Evolutionary conservation across 2,329 filamentous ascomycete genomes (phyloP), one percentile per base, ranked within the genome.

Genomic region (Fusarium tanahbumbuense): DNA sequence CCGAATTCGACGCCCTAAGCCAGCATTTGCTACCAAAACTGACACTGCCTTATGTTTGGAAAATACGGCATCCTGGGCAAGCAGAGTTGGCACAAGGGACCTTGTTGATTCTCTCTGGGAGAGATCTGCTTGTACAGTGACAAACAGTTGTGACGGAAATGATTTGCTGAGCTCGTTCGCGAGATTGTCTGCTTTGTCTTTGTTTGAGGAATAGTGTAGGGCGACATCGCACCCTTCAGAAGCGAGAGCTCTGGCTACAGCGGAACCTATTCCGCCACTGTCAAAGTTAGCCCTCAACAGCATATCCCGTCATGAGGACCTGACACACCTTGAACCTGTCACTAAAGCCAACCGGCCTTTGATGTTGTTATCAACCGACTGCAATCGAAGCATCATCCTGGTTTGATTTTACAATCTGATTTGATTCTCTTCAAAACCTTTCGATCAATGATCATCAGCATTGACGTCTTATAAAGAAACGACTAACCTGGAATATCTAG

Each of bases 261-360:
- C 74, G 8, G 77, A 77, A 11, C 79, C 79, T 22, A 81, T 81
- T 5, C 79, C 79, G 50, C 78, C 79, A 40, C 78, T 81, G 55
- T 45, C 7, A 5, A 44, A 22, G 10, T 64, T 49, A 64, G 61
- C 27, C 18, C 13, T 56, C 6, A 63, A 45, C 5, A n/a, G 30
- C 25, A 27, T 1, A 27, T 40, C 8, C 25, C 20, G 22, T 8
- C 22, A n/a, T 8, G 15, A 10, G 10, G 30, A 28, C 16, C 32
- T 25, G 9, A 40, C 30, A 25, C 18, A 71, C 68, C 68, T 71
- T 54, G 68, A 56, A 13, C 68, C 68, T 8, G 68, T 71, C n/a
- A 71, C 68, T 32, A 71, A 64, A 28, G 68, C 68, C 48, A 71
- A 55, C 16, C 68, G 68, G 50, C 68, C 67, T 54, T 65, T 54